Base-by-base conservation (phyloP, 1,139 yeast genomes). In the Geotrichum candidum region DNA sequence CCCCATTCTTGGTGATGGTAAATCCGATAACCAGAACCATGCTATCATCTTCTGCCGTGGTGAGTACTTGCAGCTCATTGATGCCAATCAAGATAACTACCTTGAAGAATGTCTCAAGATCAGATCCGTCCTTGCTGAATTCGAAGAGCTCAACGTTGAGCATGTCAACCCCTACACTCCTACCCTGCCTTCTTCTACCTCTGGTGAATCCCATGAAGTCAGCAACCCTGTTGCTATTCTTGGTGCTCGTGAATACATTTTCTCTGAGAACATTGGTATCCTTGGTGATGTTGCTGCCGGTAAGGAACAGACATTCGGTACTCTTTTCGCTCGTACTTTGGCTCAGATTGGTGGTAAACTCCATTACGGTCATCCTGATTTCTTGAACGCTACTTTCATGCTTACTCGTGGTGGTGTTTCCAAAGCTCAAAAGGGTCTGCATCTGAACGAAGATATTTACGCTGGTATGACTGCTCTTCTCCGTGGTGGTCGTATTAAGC, bases 211-310 rank as follows among this genome's bases (percentile, higher is more conserved):
- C 60, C 77, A 76, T 67, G 72, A 73, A 51, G 75, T 77, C 62
- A 80, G 77, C 70, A 84, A 85, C 71, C 99, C 99, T 45, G 99
- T 94, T 71, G 99, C 99, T 63, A 92, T 94, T 75, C 90, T 94
- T 71, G 99, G 99, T 86, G 98, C 99, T 62, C 88, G 99, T 82
- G 99, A 94, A 80, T 94, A 94, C 79, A 94, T 94, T 80, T 94
- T 94, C 88, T 90, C 97, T 66, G 99, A 94, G 79, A 94, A 92
- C 81, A 88, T 96, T 68, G 99, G 99, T 88, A 90, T 94, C 72
- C 84, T 94, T 70, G 99, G 99, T 87, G 99, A 94, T 79, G 96
- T 94, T 77, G 99, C 99, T 71, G 99, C 99, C 68, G 99, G 98
- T 85, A 94, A 94, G 81, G 99, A 94, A 84, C 99, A 94, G 79